A percentile compares a stretch with the other conserved stretches of the same genome.
phyloP scores from a whole-genome alignment of 2,329 filamentous ascomycete species.

The Davidsoniella virescens region DNA sequence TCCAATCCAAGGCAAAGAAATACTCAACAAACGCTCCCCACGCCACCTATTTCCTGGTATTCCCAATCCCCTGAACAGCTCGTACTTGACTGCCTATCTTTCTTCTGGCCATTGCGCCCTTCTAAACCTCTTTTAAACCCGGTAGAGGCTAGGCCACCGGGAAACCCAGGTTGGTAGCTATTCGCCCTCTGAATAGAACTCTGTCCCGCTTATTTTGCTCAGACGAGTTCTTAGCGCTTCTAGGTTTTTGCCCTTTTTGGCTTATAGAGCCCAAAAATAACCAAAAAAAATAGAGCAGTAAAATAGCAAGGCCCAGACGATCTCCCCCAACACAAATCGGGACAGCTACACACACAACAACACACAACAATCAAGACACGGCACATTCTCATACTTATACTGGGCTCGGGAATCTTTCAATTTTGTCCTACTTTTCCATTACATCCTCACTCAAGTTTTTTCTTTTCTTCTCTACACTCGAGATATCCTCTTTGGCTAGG shows the following conservation, averaged over 20 bases:
- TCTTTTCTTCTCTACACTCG: not conserved
- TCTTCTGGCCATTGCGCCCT: too few species aligned
- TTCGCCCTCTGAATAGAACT: too few species aligned
- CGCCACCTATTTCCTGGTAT: too few species aligned
- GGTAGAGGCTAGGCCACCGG: too few species aligned
- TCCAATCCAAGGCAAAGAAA: too few species aligned
- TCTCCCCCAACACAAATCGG: conserved; percentile 6
- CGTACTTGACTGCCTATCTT: too few species aligned
- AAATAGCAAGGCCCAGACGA: not conserved
- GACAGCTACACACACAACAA: not conserved
- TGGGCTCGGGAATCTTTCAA: not conserved
- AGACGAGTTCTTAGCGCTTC: too few species aligned
- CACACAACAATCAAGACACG: not conserved
- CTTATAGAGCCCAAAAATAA: not conserved
- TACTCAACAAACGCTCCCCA: too few species aligned
- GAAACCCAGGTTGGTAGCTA: too few species aligned
- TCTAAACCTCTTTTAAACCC: too few species aligned
- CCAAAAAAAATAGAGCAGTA: not conserved
- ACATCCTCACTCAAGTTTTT: not conserved
- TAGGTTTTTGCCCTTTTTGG: not conserved
- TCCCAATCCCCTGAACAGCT: too few species aligned
- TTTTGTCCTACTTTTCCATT: not conserved
- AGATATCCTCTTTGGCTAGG: not conserved
- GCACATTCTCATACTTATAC: not conserved
- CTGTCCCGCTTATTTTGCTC: too few species aligned